Conservation (phyloP, 495 filamentous ascomycete genomes). For the Rostrohypoxylon terebratum region DNA sequence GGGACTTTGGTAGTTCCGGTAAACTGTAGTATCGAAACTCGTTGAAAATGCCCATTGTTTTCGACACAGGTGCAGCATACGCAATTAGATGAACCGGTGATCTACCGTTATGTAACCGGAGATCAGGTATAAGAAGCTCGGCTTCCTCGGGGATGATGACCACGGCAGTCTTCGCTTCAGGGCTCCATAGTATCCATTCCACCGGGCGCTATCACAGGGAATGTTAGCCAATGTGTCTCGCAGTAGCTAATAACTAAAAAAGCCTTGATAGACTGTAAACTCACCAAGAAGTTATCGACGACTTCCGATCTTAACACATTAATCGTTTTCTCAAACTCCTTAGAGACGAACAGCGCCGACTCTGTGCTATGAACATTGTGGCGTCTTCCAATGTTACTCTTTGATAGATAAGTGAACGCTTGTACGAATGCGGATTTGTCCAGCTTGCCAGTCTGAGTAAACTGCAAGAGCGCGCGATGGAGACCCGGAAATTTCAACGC, state of each 20-base stretch:
- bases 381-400: constrained; percentile 44
- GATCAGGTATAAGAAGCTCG: constrained; percentile 57
- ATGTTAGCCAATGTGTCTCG: constrained; percentile 27
- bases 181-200: constrained; percentile 56
- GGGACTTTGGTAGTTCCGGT: constrained; percentile 55
- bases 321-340: constrained; percentile 50
- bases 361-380: constrained; percentile 36
- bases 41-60: constrained; percentile 66
- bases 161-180: constrained; percentile 52
- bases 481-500: constrained; percentile 51
- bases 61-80: constrained; percentile 66
- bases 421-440: constrained; percentile 33
- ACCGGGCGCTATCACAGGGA: constrained; percentile 51
- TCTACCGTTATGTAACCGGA: constrained; percentile 47
- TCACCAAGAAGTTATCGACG: constrained; percentile 50
- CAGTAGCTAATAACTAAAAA: not conserved
- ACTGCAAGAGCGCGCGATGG: constrained; percentile 39
- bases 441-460: constrained; percentile 44
- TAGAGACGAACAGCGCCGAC: constrained; percentile 52
- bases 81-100: constrained; percentile 55
- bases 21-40: constrained; percentile 59
- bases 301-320: constrained; percentile 12
- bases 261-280: not conserved
- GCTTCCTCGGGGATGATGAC: constrained; percentile 69
- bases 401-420: constrained; percentile 47